A percentile compares a stretch with the other conserved stretches of the same genome.
Conservation (phyloP, 2,329 filamentous ascomycete genomes). For the Aureobasidium sp. region DNA sequence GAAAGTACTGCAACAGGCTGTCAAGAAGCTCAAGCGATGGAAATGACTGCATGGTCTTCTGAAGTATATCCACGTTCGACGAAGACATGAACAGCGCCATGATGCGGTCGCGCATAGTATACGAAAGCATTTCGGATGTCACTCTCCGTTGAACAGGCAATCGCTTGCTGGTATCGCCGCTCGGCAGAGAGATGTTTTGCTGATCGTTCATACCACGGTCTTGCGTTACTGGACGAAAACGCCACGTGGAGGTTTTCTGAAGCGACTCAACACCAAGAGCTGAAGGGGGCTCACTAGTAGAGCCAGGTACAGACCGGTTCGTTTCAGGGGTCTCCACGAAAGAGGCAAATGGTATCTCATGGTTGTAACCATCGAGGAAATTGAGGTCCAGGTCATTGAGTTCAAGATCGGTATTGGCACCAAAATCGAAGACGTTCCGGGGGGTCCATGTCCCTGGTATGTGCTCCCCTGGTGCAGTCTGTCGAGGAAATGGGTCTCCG, state of each 20-base stretch:
- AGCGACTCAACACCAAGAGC: conserved; percentile 30
- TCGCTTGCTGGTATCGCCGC: conserved; percentile 27
- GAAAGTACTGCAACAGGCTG: conserved; percentile 54
- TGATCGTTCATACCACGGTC: conserved; percentile 31
- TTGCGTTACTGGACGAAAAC: conserved; percentile 35
- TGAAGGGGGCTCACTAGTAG: conserved; percentile 25
- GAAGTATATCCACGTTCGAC: conserved; percentile 45
- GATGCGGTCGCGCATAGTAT: conserved; percentile 49
- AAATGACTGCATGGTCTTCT: conserved; percentile 53
- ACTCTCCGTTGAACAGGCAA: conserved; percentile 35
- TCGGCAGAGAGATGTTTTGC: conserved; percentile 35
- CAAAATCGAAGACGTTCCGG: conserved; percentile 39
- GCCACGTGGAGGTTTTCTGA: conserved; percentile 39
- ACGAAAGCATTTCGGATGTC: conserved; percentile 35
- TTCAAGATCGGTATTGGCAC: conserved; percentile 39
- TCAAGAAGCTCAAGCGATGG: conserved; percentile 56
- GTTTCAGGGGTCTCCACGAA: conserved; percentile 28
- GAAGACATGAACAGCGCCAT: conserved; percentile 57
- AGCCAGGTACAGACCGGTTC: conserved; percentile 18
- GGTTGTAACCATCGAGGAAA: conserved; percentile 40
- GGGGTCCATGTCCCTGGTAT: conserved; percentile 35
- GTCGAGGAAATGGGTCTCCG: not conserved
- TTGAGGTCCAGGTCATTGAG: conserved; percentile 40
- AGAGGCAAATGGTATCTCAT: conserved; percentile 36
- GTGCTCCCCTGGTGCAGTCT: not conserved